Evolutionary conservation across 2,329 filamentous ascomycete species (phyloP).

Genomic region (Fusarium circinatum): DNA sequence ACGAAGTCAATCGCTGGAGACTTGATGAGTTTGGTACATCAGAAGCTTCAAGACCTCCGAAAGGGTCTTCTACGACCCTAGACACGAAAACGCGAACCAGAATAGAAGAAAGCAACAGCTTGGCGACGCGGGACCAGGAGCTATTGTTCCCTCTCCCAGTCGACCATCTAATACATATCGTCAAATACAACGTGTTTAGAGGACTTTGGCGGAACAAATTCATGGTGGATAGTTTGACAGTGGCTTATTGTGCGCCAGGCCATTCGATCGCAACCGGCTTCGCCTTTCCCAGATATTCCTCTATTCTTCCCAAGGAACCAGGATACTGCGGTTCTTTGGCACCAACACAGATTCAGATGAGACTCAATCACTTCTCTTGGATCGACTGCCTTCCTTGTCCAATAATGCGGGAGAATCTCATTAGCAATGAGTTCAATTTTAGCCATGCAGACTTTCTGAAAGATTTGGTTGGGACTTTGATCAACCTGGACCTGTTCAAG

Average conservation of each 20-base stretch:
- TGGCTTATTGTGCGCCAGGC: background rate
- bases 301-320: background rate
- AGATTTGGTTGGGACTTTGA: background rate
- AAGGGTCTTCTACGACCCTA: rapidly evolving
- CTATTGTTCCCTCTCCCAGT: background rate
- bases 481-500: background rate
- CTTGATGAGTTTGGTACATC: background rate
- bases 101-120: background rate
- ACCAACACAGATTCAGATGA: background rate
- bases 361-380: background rate
- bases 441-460: background rate
- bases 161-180: background rate
- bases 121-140: no score
- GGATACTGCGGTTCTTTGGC: background rate
- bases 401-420: background rate
- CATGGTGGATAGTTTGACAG: background rate
- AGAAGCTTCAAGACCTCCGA: no score
- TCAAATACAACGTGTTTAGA: background rate
- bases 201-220: background rate
- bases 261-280: background rate
- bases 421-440: background rate
- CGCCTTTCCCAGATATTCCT: background rate
- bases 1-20: background rate
- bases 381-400: background rate
- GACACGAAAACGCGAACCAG: rapidly evolving